Base-by-base conservation (phyloP, 306 rosid species). In the Vigna mungo region DNA sequence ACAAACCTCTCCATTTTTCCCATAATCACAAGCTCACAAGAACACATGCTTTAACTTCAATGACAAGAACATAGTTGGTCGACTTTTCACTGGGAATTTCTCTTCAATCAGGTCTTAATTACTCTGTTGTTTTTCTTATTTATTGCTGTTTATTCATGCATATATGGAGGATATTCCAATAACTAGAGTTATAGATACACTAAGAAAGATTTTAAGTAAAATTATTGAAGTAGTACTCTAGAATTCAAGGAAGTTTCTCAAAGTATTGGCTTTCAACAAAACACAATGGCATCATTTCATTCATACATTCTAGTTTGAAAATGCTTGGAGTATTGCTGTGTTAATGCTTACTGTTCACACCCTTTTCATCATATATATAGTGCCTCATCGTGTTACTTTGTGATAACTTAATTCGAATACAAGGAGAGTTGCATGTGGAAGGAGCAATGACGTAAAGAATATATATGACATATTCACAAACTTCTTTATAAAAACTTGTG, bases 21-120 rank as follows among this genome's bases (percentile, higher is more conserved):
- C 53, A 15, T 21, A 25, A 74, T 27, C 34, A 60, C 39, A 58
- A 58, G 39, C 64, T 58, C 39, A 58, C 48, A 9, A 61, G 0
- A 48, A 34, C 34, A 59, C 58, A 61, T 21, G 3, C 70, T 76
- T 64, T 18, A 36, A 43, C 77, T 56, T 72, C 27, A 36, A 58
- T 48, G 32, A 23, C 55, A 63, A 65, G 63, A 61, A 20, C 32
- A 52, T 20, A 68, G 36, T 60, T 55, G 44, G 14, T 47, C 59
- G 30, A 27, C 20, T 6, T 82, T 25, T 65, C 36, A 58, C 65
- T 32, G 25, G 61, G 17, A 66, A 25, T 56, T 56, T 34, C 44
- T 59, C 72, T 59, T 78, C 68, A 59, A n/a, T 20, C 55, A 78
- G 82, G 82, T 77, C 49, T 44, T 62, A 62, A 27, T 59, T 75